Base-by-base conservation (phyloP, 202 grass and related monocot species). In the Musa balbisiana region DNA sequence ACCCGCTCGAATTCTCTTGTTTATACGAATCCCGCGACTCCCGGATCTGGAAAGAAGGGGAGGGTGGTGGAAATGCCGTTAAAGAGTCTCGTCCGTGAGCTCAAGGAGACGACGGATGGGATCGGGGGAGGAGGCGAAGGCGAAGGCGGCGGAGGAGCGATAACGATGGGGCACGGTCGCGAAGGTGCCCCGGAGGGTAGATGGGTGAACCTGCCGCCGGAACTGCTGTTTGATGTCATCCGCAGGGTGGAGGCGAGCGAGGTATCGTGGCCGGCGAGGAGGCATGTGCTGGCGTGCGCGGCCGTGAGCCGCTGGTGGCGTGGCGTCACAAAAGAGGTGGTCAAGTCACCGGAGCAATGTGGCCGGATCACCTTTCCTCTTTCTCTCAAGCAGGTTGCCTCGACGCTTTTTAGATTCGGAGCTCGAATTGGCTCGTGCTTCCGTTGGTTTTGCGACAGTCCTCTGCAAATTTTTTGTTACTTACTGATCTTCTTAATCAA, bases 71-170 rank as follows among this genome's bases (percentile, higher is more conserved):
- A 68, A 27, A 27, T 27, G 27, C 27, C 27, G 27, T 27, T 27
- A 2, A 27, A 27, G 27, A 27, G 27, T 27, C 86, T 96, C 54
- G 89, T 96, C 60, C 77, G 85, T 21, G 89, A 96, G 80, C 82
- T 96, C n/a, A 96, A 85, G 87, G 92, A 96, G 83, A 92, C 88
- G 92, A 88, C 87, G 73, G 92, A 96, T 76, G 89, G 89, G 53
- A 88, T 96, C 62, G 92, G 89, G 62, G 92, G 83, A 90, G 86
- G 73, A 84, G 92, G 17, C 27, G 89, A 81, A 11, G 77, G 64
- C 9, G 50, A 19, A 3, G 26, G 26, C 26, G 26, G 56, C 3
- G 56, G 16, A 2, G 56, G 56, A 13, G 53, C 12, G 80, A 78
- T 62, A 77, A 49, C 3, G 55, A 73, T 82, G 16, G 79, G 71